Evolutionary conservation across 371 early-diverging fungal genomes (phyloP), one percentile per base, ranked within the genome.

Genomic region (Batrachochytrium dendrobatidis): DNA sequence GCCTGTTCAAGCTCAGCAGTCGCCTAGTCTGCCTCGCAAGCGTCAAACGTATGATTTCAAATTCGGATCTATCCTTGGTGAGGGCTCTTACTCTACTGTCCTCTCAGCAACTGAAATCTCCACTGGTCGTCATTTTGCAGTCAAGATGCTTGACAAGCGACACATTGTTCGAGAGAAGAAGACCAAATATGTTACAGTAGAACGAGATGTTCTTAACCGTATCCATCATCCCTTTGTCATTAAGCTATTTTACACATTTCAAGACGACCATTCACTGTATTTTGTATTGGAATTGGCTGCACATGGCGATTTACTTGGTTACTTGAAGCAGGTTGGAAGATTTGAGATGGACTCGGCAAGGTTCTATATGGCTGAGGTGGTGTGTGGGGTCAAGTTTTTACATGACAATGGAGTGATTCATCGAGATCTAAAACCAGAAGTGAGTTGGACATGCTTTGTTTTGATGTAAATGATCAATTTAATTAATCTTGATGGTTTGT

Each of bases 1-100:
- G 39, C 39, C 39, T n/a, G 39, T n/a, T 39, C 39, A n/a, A 12
- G n/a, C 39, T n/a, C 39, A 39, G 39, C 39, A 12, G 39, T n/a
- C 39, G 17, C 49, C 17, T 12, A 6, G 12, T 28, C 10, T 24
- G 7, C 49, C 8, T 28, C 49, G 30, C 4, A 51, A 51, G 46
- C 46, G 46, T 26, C 46, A 45, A 26, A 45, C 46, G 3, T 24
- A 58, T 28, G 95, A 95, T 68, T 95, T 94, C 67, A 80, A 81
- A 30, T 92, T 94, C 62, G 91, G 90, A 5, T 72, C 82, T 33
- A 73, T 82, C 2, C 69, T 98, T 24, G 98, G 98, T 53, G 95
- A 95, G 71, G 98, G 98, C 34, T 88, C 91, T 20, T 98, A 94
- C 72, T 95, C 96, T 3, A 91, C 95, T 0, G 98, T 93, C 77